Evolutionary conservation across 108 stramenopile species (phyloP).

Genomic region (Cyclotella baltica): DNA sequence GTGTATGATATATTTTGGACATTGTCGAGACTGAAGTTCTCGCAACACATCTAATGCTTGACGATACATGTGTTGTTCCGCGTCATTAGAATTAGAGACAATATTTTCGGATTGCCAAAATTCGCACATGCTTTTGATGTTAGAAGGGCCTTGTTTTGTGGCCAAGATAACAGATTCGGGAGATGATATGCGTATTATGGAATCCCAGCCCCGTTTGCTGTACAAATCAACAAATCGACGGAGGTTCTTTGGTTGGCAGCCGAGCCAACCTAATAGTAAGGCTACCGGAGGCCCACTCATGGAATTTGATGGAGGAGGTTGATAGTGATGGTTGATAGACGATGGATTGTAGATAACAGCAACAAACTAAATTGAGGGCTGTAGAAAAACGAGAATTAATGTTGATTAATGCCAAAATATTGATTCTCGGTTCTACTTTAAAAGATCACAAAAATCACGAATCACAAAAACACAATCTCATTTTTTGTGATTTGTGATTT

Average conservation of each 20-base stretch:
- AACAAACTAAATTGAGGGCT: too few species aligned
- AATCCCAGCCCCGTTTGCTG: constrained; percentile 57
- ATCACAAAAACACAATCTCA: too few species aligned
- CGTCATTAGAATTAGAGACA: background rate
- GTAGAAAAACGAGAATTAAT: too few species aligned
- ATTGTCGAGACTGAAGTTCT: constrained; percentile 51
- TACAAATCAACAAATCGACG: constrained; percentile 65
- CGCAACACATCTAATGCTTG: constrained; percentile 59
- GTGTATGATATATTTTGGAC: constrained; percentile 62
- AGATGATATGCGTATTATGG: constrained; percentile 57
- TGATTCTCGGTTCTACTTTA: too few species aligned
- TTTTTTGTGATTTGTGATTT: too few species aligned
- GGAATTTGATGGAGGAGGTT: too few species aligned
- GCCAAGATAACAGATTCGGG: constrained; percentile 62
- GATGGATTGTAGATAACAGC: too few species aligned
- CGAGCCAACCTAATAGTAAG: constrained; percentile 83
- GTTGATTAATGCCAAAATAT: too few species aligned
- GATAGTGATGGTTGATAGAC: too few species aligned
- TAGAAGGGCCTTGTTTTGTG: constrained; percentile 17
- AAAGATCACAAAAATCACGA: too few species aligned
- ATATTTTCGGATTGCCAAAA: background rate
- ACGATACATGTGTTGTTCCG: constrained; percentile 59
- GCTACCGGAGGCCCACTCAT: constrained; percentile 57
- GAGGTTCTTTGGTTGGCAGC: constrained; percentile 67
- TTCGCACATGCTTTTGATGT: background rate